Base-by-base conservation (phyloP, 2,329 filamentous ascomycete genomes). In the Epichloe sibirici region DNA sequence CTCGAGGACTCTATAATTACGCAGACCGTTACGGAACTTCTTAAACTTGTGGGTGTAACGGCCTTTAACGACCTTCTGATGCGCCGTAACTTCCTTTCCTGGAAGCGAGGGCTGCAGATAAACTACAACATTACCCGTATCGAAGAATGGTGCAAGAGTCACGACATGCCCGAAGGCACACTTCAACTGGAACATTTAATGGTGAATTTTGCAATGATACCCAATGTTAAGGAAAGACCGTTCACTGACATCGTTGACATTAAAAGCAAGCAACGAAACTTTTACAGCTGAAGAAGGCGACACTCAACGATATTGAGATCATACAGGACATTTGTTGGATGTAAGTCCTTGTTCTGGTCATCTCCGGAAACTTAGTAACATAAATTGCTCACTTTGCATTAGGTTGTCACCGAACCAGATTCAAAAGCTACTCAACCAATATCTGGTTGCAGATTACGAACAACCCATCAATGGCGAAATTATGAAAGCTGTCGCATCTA, bases 271-370 rank as follows among this genome's bases (percentile, higher is more conserved):
- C 93, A 51, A 98, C 93, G 21, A 98, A 98, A 74, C 83, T 98
- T 58, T 78, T 98, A 58, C 93, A 98, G 70, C 77, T 98, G 57
- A 98, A 98, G 83, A 98, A 98, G 75, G 93, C 93, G 8, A 98
- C 93, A 1, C 74, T 98, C 66, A 98, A 97, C 68, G 93, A 98
- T 65, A 98, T 98, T 63, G 93, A 98, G 72, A 98, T 98, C 63
- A 98, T 98, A 64, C 93, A 98, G 74, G 93, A 98, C 68, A 98
- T 98, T 63, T 98, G 93, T 79, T 97, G 91, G 91, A 97, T 97
- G 91, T 94, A 74, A 82, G 88, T 80, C 13, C 8, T 21, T 5
- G 31, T 8, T n/a, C 17, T 35, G 15, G 12, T 7, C 21, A 23
- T 43, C 17, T 21, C 23, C 4, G 4, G 12, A 12, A 23, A 17